Conservation (phyloP, 2,329 filamentous ascomycete species). For the Diplodia mutila region DNA sequence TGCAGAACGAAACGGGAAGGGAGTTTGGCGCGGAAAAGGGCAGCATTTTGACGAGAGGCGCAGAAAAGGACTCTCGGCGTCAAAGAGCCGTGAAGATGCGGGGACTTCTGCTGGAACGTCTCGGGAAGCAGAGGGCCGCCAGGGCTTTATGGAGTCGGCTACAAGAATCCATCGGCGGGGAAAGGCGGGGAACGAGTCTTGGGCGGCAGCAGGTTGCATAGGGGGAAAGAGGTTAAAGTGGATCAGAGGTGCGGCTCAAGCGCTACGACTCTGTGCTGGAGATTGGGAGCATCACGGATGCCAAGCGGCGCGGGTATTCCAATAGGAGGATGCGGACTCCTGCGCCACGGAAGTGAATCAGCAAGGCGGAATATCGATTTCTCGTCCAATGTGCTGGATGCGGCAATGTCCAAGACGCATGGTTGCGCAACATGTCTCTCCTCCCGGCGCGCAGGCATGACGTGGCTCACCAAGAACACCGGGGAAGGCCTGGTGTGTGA, state of each 20-base stretch:
- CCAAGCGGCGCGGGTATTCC: neutral
- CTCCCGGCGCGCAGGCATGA: too few species aligned
- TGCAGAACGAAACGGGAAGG: neutral
- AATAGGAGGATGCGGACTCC: too few species aligned
- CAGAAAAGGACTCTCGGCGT: neutral
- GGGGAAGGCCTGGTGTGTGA: too few species aligned
- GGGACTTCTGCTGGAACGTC: neutral
- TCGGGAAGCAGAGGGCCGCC: neutral
- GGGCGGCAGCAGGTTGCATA: neutral
- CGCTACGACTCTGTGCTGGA: neutral
- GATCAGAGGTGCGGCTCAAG: slow-evolving; percentile 2
- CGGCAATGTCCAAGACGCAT: neutral
- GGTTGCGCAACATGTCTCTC: neutral
- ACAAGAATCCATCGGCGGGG: neutral
- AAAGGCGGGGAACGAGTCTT: slow-evolving; percentile 5
- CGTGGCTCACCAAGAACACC: neutral
- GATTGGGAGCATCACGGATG: neutral
- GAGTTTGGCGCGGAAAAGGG: neutral
- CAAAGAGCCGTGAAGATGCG: too few species aligned
- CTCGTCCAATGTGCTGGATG: neutral
- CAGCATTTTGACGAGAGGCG: neutral
- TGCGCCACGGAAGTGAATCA: neutral
- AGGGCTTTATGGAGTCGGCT: neutral
- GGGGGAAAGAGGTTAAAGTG: neutral
- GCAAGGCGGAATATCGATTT: neutral